A percentile compares a stretch with the other conserved stretches of the same genome.
These are phyloP conservation scores for Lunasporangiospora selenospora DNA, from an alignment of 192 early-diverging fungal genomes.

Conservation along the genomic window DNA sequence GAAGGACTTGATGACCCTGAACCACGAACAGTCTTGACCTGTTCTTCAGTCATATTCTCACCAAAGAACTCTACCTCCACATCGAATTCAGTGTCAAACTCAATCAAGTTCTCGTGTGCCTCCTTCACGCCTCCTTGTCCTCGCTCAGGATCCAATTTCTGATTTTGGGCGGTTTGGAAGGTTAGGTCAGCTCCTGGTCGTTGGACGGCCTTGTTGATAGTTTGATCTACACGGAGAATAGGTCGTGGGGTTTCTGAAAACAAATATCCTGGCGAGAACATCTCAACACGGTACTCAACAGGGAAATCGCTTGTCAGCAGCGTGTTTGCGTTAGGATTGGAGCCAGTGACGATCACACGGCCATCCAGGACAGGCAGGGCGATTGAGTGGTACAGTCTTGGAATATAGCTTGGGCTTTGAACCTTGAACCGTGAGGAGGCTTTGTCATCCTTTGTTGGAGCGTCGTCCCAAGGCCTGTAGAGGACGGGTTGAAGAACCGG, in stretches of 20 bases:
- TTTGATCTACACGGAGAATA: slow-evolving; percentile 25
- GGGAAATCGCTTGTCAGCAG: slow-evolving; percentile 33
- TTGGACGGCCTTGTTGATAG: slow-evolving; percentile 13
- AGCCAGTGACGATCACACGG: slow-evolving; percentile 49
- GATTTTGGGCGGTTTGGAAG: slow-evolving; percentile 9
- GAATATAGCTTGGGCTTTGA: slow-evolving; percentile 55
- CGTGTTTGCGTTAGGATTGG: slow-evolving; percentile 44
- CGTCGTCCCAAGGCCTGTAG: slow-evolving; percentile 55
- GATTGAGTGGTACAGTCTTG: slow-evolving; percentile 68
- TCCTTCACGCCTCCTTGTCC: slow-evolving; percentile 17
- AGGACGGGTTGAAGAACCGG: slow-evolving; percentile 57
- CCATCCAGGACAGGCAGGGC: slow-evolving; percentile 55
- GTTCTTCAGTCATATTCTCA: not conserved
- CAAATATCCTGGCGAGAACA: slow-evolving; percentile 62
- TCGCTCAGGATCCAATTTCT: slow-evolving; percentile 16
- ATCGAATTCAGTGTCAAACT: slow-evolving; percentile 28
- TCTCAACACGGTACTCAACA: slow-evolving; percentile 64
- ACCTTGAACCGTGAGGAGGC: slow-evolving; percentile 8
- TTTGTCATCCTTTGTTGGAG: slow-evolving; percentile 35
- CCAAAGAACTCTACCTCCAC: slow-evolving; percentile 35
- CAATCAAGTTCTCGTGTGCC: slow-evolving; percentile 32
- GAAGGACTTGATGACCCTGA: slow-evolving; percentile 2
- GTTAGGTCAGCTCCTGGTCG: slow-evolving; percentile 20
- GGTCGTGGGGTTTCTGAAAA: slow-evolving; percentile 47
- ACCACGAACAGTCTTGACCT: slow-evolving; percentile 12